Conservation (phyloP, 495 filamentous ascomycete genomes). For the Choiromyces venosus region DNA sequence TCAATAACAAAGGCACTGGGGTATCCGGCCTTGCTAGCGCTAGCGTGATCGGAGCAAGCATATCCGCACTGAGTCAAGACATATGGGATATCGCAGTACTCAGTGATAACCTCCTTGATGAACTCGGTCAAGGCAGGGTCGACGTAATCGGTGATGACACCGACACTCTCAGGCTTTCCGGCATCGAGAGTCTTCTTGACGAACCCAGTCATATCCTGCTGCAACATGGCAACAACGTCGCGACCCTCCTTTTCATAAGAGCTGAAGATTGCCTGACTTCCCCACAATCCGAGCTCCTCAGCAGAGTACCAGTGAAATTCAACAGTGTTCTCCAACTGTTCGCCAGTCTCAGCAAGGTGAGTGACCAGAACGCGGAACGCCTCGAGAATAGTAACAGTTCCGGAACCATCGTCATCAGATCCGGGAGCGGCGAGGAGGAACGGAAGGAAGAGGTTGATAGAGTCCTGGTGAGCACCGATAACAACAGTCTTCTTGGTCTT, state of each 20-base stretch:
- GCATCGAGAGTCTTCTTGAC: conserved; percentile 75
- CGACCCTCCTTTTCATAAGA: conserved; percentile 68
- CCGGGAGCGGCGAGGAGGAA: conserved; percentile 71
- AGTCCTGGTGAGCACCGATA: conserved; percentile 71
- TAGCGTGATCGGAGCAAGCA: conserved; percentile 94
- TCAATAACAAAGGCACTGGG: conserved; percentile 95
- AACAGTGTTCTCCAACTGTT: conserved; percentile 65
- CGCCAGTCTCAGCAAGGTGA: conserved; percentile 54
- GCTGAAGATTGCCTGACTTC: conserved; percentile 74
- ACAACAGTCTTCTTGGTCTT: conserved; percentile 76
- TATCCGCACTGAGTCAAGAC: conserved; percentile 93
- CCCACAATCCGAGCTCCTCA: conserved; percentile 84
- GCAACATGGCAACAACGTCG: conserved; percentile 93
- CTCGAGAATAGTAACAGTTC: conserved; percentile 74
- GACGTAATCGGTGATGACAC: conserved; percentile 91
- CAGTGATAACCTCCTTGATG: conserved; percentile 80
- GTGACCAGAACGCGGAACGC: conserved; percentile 59
- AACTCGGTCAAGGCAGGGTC: conserved; percentile 76
- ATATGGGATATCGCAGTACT: conserved; percentile 88
- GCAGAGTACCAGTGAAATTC: conserved; percentile 97
- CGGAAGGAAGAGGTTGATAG: conserved; percentile 85
- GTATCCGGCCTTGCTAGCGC: conserved; percentile 92
- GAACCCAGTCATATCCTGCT: conserved; percentile 98
- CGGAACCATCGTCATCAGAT: conserved; percentile 70
- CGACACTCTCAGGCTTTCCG: conserved; percentile 76